Evolutionary conservation across 116 monocot genomes (phyloP).

Genomic region (Phalaenopsis hybrid): DNA sequence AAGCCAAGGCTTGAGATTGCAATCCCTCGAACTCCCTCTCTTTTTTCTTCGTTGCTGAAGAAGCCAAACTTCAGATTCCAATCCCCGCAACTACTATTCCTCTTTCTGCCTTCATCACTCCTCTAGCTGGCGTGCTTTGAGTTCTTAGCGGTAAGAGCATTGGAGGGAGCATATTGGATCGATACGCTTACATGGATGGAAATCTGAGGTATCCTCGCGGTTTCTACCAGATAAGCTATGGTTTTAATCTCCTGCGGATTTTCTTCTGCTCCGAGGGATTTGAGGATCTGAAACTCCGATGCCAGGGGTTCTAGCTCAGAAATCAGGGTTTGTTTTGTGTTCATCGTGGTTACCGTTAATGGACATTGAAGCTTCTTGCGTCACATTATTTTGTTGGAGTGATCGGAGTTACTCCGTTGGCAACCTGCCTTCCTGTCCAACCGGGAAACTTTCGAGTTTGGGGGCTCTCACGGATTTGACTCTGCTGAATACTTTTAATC

Average conservation of each 20-base stretch:
- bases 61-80: not conserved
- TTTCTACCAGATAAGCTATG: not conserved
- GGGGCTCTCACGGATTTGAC: not conserved
- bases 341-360: not conserved
- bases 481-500: not conserved
- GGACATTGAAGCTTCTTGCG: not conserved
- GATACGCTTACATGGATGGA: not conserved
- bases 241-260: not conserved
- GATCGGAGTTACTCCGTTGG: not conserved
- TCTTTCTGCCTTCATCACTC: slow-evolving; percentile 16
- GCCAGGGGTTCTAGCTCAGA: not conserved
- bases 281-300: not conserved
- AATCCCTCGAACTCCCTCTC: not conserved
- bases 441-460: not conserved
- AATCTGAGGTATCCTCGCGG: not conserved
- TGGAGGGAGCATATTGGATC: not conserved
- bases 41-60: too few species aligned
- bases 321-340: not conserved
- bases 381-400: not conserved
- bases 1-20: not conserved
- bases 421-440: not conserved
- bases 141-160: not conserved
- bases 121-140: not conserved
- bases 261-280: not conserved
- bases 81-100: not conserved